phyloP scores from a whole-genome alignment of 345 rosid genomes.

The Corchorus capsularis region DNA sequence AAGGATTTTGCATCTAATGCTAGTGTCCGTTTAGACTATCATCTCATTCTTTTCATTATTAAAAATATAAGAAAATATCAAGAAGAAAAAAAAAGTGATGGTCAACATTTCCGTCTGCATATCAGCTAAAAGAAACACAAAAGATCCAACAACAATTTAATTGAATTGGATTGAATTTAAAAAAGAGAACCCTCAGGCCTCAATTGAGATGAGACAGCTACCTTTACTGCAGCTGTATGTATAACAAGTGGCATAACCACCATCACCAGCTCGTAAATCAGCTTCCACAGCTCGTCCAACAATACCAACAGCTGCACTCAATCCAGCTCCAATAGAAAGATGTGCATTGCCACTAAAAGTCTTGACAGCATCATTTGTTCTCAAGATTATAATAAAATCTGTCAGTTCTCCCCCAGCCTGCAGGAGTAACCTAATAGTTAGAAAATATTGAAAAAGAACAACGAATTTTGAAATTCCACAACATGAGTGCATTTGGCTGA shows the following conservation, averaged over 20 bases:
- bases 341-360: conserved; percentile 88
- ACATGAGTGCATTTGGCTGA: not conserved
- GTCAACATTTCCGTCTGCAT: not conserved
- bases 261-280: conserved; percentile 86
- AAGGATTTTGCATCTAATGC: not conserved
- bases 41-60: not conserved
- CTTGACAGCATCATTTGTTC: conserved; percentile 78
- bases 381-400: conserved; percentile 84
- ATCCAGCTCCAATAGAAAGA: conserved; percentile 87
- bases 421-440: conserved; percentile 18
- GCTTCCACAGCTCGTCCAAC: conserved; percentile 90
- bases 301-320: conserved; percentile 86
- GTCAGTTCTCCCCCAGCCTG: conserved; percentile 98
- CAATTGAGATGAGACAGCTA: conserved; percentile 29
- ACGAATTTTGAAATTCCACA: not conserved
- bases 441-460: not conserved
- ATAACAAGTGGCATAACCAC: conserved; percentile 94
- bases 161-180: not conserved
- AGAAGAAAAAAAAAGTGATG: not conserved
- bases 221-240: conserved; percentile 99
- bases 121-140: not conserved
- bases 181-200: not conserved
- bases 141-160: not conserved
- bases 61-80: not conserved
- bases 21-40: not conserved